Evolutionary conservation across 2,329 filamentous ascomycete species (phyloP).

Genomic region (Botrytis elliptica): DNA sequence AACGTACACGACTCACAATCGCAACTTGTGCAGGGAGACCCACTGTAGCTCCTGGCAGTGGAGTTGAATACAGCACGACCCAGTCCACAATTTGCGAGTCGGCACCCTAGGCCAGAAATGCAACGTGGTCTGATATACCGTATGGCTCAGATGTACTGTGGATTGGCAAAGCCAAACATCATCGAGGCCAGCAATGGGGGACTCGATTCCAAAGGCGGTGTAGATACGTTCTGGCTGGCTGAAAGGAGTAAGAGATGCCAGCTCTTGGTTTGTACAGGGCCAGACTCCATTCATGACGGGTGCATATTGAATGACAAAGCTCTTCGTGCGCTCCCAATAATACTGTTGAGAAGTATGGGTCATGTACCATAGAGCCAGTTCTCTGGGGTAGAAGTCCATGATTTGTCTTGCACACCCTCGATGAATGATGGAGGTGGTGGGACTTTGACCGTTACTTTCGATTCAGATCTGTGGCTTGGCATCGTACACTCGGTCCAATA

Average conservation of each 20-base stretch:
- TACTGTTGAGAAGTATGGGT: conserved; percentile 17
- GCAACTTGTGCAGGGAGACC: conserved; percentile 17
- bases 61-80: conserved; percentile 16
- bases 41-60: conserved; percentile 5
- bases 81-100: neutral
- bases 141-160: neutral
- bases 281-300: conserved; percentile 13
- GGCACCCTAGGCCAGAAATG: conserved; percentile 14
- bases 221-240: conserved; percentile 13
- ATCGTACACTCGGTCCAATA: neutral
- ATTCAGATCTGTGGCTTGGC: neutral
- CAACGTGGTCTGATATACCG: conserved; percentile 8
- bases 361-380: conserved; percentile 17
- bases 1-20: conserved; percentile 8
- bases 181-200: conserved; percentile 5
- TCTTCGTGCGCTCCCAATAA: conserved; percentile 16
- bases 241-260: conserved; percentile 8
- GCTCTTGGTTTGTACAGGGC: conserved; percentile 18
- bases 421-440: conserved; percentile 5
- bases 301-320: conserved; percentile 13
- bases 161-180: conserved; percentile 15
- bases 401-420: neutral
- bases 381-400: conserved; percentile 12
- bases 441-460: neutral
- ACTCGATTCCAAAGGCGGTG: conserved; percentile 16